These are phyloP conservation scores for Pseudisothecium myosuroides DNA, from an alignment of 225 moss, liverwort and hornwort species.

Conservation along the genomic window DNA sequence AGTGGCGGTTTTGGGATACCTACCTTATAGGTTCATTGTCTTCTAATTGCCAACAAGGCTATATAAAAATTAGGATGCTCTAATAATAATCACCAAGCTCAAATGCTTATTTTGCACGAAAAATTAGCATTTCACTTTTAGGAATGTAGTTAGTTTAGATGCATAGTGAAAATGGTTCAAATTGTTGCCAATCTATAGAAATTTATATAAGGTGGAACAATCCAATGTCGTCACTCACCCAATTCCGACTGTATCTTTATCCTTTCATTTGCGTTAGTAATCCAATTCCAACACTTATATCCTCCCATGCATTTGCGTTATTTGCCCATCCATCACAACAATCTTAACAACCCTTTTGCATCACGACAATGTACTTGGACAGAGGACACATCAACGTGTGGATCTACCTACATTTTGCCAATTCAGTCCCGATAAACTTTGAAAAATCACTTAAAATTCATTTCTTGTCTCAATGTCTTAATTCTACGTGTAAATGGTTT, in stretches of 20 bases:
- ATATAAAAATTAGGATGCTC: no score
- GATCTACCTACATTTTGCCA: background rate
- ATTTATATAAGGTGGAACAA: background rate
- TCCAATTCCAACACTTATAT: no score
- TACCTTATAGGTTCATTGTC: fast-evolving
- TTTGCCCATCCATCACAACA: background rate
- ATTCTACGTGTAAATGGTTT: background rate
- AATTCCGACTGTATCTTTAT: no score
- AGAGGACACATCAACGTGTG: background rate
- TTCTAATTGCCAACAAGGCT: background rate
- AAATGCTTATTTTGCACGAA: background rate
- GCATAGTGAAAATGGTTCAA: background rate
- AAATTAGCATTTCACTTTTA: background rate
- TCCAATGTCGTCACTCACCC: background rate
- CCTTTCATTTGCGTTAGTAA: no score
- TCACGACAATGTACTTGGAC: background rate
- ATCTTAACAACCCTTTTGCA: background rate
- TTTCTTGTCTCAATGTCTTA: fast-evolving
- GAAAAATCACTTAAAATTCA: background rate
- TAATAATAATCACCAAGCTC: background rate
- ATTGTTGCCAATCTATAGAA: background rate
- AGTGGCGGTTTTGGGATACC: no score
- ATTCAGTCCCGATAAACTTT: background rate
- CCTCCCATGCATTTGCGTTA: no score
- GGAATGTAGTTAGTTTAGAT: background rate